Percentiles rank a stretch among this genome's conserved stretches.
These are phyloP conservation scores for Pyrenophora tritici-repentis DNA, from an alignment of 2,329 filamentous ascomycete species.

Conservation along the genomic window DNA sequence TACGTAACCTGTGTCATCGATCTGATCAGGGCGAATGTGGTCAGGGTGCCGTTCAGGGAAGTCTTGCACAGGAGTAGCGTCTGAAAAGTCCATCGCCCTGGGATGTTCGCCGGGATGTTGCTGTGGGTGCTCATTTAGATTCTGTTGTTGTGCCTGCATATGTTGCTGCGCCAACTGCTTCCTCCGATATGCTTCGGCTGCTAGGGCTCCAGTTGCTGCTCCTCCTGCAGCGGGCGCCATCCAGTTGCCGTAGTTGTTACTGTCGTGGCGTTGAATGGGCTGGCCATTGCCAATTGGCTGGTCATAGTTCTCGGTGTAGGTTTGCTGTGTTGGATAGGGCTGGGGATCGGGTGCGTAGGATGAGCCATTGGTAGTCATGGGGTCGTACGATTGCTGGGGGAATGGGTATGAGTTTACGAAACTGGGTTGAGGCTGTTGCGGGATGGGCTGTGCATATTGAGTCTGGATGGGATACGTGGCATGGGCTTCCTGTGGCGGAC, in stretches of 20 bases:
- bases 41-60: slow-evolving; percentile 21
- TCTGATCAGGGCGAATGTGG: slow-evolving; percentile 16
- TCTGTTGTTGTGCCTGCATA: slow-evolving; percentile 31
- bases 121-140: slow-evolving; percentile 21
- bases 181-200: slow-evolving; percentile 41
- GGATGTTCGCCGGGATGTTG: slow-evolving; percentile 9
- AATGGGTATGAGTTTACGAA: slow-evolving; percentile 25
- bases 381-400: slow-evolving; percentile 18
- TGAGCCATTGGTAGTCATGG: neutral
- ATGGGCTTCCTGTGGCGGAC: slow-evolving; percentile 52
- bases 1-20: slow-evolving; percentile 18
- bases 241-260: slow-evolving; percentile 58
- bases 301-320: slow-evolving; percentile 1
- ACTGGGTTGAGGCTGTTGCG: slow-evolving; percentile 19
- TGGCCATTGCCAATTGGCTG: slow-evolving; percentile 6
- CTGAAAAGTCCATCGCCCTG: slow-evolving; percentile 1
- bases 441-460: slow-evolving; percentile 8
- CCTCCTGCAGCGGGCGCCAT: slow-evolving; percentile 57
- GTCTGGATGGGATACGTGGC: slow-evolving; percentile 29
- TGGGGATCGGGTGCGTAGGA: slow-evolving; percentile 6
- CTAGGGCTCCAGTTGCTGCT: slow-evolving; percentile 49
- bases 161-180: slow-evolving; percentile 36
- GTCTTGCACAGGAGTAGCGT: slow-evolving; percentile 7
- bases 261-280: slow-evolving; percentile 42
- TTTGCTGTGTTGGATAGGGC: slow-evolving; percentile 4